These are phyloP conservation scores for Flaveria trinervia DNA, from an alignment of 129 eudicot genomes.

Conservation along the genomic window DNA sequence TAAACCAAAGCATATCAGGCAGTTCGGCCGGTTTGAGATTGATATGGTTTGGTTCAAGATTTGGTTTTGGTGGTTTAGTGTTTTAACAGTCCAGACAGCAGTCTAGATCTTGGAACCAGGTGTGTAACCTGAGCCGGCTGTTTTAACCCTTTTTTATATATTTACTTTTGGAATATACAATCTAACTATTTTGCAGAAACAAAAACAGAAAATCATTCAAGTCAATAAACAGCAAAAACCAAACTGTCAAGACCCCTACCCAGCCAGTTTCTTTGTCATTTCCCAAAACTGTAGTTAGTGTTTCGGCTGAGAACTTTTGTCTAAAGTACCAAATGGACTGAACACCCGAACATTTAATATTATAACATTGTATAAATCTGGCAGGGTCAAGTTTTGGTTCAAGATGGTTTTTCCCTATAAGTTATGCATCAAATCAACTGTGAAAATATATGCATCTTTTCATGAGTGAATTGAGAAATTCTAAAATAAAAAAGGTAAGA, in stretches of 20 bases:
- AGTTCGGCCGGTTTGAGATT: background rate
- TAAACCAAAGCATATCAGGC: background rate
- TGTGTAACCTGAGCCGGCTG: background rate
- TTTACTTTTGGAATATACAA: background rate
- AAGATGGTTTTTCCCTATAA: background rate
- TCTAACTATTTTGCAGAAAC: background rate
- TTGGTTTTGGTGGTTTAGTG: background rate
- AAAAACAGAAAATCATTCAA: background rate
- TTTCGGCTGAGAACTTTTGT: background rate
- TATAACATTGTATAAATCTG: background rate
- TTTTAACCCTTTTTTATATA: background rate
- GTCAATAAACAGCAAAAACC: background rate
- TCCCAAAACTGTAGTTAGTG: background rate
- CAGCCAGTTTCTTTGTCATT: background rate
- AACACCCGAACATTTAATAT: background rate
- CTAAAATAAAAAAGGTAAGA: background rate
- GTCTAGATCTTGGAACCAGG: background rate
- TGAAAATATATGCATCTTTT: background rate
- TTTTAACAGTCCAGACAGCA: background rate
- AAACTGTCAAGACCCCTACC: background rate
- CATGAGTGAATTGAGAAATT: background rate
- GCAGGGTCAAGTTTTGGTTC: conserved; percentile 3
- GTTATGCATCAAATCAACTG: background rate
- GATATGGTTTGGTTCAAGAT: background rate
- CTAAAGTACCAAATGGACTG: background rate